Evolutionary conservation across 78 protist species (phyloP), one percentile per base, ranked within the genome.

Genomic region (Diacronema lutheri): DNA sequence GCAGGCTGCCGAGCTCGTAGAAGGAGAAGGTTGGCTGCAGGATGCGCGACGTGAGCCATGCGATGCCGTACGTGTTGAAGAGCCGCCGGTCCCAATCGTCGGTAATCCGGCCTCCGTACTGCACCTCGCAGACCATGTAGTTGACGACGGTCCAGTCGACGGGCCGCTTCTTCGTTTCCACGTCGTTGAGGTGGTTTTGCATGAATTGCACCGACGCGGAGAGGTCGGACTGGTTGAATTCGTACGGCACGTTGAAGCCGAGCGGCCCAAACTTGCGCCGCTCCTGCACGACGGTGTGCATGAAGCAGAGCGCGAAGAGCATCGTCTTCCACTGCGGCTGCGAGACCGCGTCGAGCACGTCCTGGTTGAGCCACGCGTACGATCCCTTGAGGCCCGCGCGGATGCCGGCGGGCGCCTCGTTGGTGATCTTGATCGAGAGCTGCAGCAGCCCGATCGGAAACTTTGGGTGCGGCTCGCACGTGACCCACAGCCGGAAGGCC

Each of bases 101-200:
- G 21, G 97, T 92, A 86, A 96, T 90, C 20, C 95, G 86, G 4
- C 98, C 98, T 3, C 98, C 98, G 90, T 96, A 94, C 60, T 91
- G 92, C 50, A 92, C 93, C 71, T 93, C 97, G 61, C 90, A 57
- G 14, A 96, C 41, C 94, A 96, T 93, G 90, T 94, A 96, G 57
- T 87, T 69, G 57, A 96, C 87, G 3, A 95, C 93, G 29, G 41
- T 10, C 95, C 96, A 93, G 14, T 96, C 96, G 68, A 94, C 77
- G 23, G 57, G 33, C 29, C 77, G 3, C 76, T 87, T 84, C 29
- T 31, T 14, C 11, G 25, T 1, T 4, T 37, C 44, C 55, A 19
- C 77, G 37, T 90, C 81, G 50, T 86, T 26, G 35, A 96, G 2
- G 79, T 90, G 93, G 74, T 90, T 92, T 68, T 91, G 93, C n/a